Conservation (phyloP, 768 basidiomycete species). For the Cystofilobasidium bisporidii region DNA sequence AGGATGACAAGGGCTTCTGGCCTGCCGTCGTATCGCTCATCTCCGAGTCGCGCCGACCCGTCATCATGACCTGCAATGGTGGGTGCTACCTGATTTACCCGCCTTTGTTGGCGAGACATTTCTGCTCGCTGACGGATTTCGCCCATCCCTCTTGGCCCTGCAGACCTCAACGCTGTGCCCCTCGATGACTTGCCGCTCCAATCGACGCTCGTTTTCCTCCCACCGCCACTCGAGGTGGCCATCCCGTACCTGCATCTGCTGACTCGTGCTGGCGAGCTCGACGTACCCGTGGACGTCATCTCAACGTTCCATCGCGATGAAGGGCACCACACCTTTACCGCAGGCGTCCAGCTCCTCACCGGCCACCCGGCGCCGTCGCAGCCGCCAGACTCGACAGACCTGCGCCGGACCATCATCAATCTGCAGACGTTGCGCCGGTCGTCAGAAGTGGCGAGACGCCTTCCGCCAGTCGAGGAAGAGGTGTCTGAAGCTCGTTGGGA, state of each 20-base stretch:
- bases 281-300: conserved; percentile 37
- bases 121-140: too few relatives aligned
- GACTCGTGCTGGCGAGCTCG: conserved; percentile 51
- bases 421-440: conserved; percentile 47
- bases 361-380: conserved; percentile 37
- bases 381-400: conserved; percentile 46
- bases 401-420: conserved; percentile 55
- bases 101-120: not conserved
- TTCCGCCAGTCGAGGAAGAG: not conserved
- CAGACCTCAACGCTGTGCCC: conserved; percentile 51
- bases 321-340: not conserved
- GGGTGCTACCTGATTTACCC: conserved; percentile 32
- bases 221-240: conserved; percentile 51
- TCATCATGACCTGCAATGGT: conserved; percentile 95
- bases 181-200: conserved; percentile 66
- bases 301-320: conserved; percentile 40
- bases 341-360: conserved; percentile 6
- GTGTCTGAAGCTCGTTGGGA: conserved; percentile 24
- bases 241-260: conserved; percentile 61
- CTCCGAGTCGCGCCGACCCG: conserved; percentile 70
- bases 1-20: conserved; percentile 75
- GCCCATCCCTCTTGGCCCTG: conserved; percentile 59
- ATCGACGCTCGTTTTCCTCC: conserved; percentile 54
- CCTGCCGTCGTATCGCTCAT: conserved; percentile 69
- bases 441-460: not conserved